Conservation (phyloP, 192 early-diverging fungal genomes). For the Rhizophagus clarus region DNA sequence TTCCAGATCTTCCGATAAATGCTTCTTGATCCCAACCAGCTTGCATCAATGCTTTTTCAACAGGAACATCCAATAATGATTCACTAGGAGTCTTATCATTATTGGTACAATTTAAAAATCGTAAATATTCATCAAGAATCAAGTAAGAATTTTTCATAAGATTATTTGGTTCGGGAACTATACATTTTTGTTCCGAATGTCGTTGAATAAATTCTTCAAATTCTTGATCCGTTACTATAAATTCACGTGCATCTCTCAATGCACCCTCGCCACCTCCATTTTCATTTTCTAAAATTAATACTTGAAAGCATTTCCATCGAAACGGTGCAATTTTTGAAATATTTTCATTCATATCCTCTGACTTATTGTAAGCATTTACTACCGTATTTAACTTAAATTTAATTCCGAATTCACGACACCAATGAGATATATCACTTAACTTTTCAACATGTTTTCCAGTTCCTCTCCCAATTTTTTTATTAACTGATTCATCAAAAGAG, state of each 20-base stretch:
- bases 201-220: neutral
- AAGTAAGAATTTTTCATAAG: neutral
- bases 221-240: neutral
- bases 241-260: neutral
- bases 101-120: slow-evolving; percentile 5
- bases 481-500: neutral
- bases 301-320: slow-evolving; percentile 18
- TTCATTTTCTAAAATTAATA: neutral
- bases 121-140: neutral
- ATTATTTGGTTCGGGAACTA: neutral
- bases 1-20: neutral
- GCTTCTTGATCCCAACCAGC: neutral
- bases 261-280: neutral
- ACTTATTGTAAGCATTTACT: neutral
- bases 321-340: neutral
- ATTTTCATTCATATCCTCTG: neutral
- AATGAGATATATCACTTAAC: neutral
- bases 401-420: neutral
- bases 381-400: neutral
- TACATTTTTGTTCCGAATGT: neutral
- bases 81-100: neutral
- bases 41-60: neutral
- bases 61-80: neutral
- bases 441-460: neutral
- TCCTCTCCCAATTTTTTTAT: neutral